Base-by-base conservation (phyloP, 1,284 basidiomycete genomes). In the Ustilago curta region DNA sequence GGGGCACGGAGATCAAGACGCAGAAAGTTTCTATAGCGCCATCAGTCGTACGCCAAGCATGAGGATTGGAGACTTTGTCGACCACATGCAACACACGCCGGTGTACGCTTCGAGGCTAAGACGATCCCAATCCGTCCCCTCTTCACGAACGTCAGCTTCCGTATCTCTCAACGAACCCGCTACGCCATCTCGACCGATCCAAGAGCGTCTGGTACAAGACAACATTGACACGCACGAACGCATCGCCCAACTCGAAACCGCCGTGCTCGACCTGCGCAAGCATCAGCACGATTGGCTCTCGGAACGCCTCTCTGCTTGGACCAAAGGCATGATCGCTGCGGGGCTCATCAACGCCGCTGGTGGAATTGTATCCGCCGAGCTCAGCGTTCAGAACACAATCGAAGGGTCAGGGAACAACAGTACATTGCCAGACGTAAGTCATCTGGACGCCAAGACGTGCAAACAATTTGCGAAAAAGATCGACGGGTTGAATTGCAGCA, bases 381-480 rank as follows among this genome's bases (percentile, higher is more conserved):
- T 68, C 31, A 52, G 40, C 21, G 35, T 42, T 6, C 45, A 69
- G 18, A 57, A 49, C n/a, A 40, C 59, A 1, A 21, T 69, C 19
- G 55, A 69, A 31, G 40, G n/a, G 14, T 32, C 4, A 7, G 21
- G 9, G 3, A 21, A 18, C 8, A 27, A 31, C 8, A 12, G 23
- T 1, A 19, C 37, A 14, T 16, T 62, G 53, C 54, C 58, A 11
- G 49, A 60, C 16, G 54, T 61, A 18, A 35, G 16, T 9, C 40
- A 48, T 25, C 21, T 62, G 23, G 59, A 62, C 29, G 1, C 9
- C 1, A 23, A 14, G 47, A 62, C 47, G 23, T 62, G 59, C 39
- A 21, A 4, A 18, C 2, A 21, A 23, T 55, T 50, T n/a, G 39
- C 21, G 8, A 25, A 11, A 18, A 19, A 29, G 29, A 4, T 62